Evolutionary conservation across 768 basidiomycete species (phyloP).

Genomic region (Podaxis pistillaris): DNA sequence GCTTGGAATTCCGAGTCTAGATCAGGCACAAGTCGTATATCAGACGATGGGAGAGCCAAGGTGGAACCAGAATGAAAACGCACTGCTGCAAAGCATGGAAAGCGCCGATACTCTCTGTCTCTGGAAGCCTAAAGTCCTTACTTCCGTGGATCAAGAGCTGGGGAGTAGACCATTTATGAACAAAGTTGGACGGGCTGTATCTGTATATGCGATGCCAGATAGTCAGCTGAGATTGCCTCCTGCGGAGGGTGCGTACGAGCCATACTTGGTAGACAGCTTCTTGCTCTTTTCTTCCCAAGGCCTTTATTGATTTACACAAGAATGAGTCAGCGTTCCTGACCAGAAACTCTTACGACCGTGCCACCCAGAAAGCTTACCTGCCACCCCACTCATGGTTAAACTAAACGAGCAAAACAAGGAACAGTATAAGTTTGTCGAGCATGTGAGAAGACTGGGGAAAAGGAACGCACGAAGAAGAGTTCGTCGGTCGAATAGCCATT

Average conservation of each 20-base stretch:
- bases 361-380: slow-evolving; percentile 25
- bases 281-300: slow-evolving; percentile 69
- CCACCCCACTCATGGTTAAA: slow-evolving; percentile 89
- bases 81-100: slow-evolving; percentile 87
- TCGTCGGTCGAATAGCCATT: slow-evolving; percentile 92
- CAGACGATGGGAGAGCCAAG: neutral
- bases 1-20: slow-evolving; percentile 67
- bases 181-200: slow-evolving; percentile 79
- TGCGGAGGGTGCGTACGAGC: neutral
- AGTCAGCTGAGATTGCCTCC: no score
- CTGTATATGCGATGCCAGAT: slow-evolving; percentile 29
- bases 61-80: slow-evolving; percentile 25
- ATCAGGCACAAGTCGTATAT: neutral
- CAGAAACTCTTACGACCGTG: neutral
- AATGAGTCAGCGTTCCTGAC: neutral
- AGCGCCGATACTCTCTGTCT: slow-evolving; percentile 78
- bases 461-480: slow-evolving; percentile 73
- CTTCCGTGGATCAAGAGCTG: slow-evolving; percentile 83
- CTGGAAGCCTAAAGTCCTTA: slow-evolving; percentile 86
- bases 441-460: neutral
- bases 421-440: neutral
- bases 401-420: slow-evolving; percentile 31
- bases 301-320: slow-evolving; percentile 21
- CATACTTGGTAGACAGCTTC: slow-evolving; percentile 56
- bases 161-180: slow-evolving; percentile 83